Percentiles rank a stretch among this genome's conserved stretches.
Evolutionary conservation across 352 stramenopile genomes (phyloP).

Genomic region (Globisporangium heterothallicum): DNA sequence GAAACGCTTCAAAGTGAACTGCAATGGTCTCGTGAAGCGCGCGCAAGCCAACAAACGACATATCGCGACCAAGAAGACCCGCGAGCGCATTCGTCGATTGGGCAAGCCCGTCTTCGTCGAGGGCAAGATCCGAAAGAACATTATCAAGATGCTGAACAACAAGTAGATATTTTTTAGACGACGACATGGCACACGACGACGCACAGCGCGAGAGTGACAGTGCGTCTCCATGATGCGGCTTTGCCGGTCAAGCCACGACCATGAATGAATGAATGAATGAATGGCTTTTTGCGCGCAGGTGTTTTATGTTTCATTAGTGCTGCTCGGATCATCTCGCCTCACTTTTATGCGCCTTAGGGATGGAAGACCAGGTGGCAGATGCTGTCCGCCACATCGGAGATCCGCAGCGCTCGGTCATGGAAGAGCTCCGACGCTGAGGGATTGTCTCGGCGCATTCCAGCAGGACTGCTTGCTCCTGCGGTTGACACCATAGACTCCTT

Average conservation of each 20-base stretch:
- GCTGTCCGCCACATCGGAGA: constrained; percentile 1
- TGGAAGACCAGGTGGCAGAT: constrained; percentile 11
- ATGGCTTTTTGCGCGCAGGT: too few relatives aligned
- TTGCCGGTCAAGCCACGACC: too few relatives aligned
- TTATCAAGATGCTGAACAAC: constrained; percentile 64
- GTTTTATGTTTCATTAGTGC: too few relatives aligned
- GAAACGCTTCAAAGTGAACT: constrained; percentile 83
- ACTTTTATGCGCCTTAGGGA: constrained; percentile 5
- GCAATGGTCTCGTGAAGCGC: constrained; percentile 75
- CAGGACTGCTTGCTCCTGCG: neutral
- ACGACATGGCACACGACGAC: neutral
- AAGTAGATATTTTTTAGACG: constrained; percentile 3
- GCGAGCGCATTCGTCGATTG: constrained; percentile 68
- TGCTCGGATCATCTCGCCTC: too few relatives aligned
- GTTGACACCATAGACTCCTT: constrained; percentile 1
- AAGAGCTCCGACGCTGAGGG: neutral
- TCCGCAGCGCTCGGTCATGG: constrained; percentile 5
- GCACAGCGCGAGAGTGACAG: too few relatives aligned
- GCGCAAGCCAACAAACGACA: constrained; percentile 79
- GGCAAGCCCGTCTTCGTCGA: constrained; percentile 66
- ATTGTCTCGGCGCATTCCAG: neutral
- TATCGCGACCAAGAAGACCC: constrained; percentile 82
- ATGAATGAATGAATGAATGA: too few relatives aligned
- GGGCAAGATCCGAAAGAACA: constrained; percentile 81
- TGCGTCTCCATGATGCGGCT: too few relatives aligned